Base-by-base conservation (phyloP, 108 stramenopile genomes). In the Stephanodiscus triporus region DNA sequence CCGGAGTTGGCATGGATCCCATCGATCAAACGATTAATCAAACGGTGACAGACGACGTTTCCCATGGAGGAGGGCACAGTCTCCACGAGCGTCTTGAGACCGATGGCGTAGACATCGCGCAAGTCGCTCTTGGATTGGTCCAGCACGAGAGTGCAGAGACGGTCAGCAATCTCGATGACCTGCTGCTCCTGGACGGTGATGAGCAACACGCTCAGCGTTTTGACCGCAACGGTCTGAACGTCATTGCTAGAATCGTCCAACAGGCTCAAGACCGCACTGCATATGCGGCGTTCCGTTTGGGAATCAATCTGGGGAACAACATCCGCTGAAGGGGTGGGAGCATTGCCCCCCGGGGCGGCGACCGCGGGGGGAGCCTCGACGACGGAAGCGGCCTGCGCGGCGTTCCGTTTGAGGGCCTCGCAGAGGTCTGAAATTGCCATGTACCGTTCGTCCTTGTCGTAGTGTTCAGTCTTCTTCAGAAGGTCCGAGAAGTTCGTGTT, bases 351-450 rank as follows among this genome's bases (percentile, higher is more conserved):
- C 13, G 57, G 19, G 6, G 45, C 55, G 47, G 54, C 14, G 11
- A 67, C 54, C 13, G 63, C 37, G 37, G 73, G 30, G 36, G 38
- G 59, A 27, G 36, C 48, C 8, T 42, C 60, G 23, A 30, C 77
- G 45, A 32, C n/a, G 17, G 38, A 62, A 13, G 84, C 64, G 48
- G 57, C 50, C 22, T 75, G 81, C 66, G 81, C 66, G 49, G 85
- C 76, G 53, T 85, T 79, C 17, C 87, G 85, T 71, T 91, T 90
- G 56, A 99, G 84, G 43, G 94, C 87, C 47, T 90, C 92, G 78
- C 97, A 97, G 34, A 99, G 84, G 82, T 99, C 99, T 36, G 87
- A 93, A 50, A 95, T 97, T 34, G 99, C 99, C 99, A 99, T 99
- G 85, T 97, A 99, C 16, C 99, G 95, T 75, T 98, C 98, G 72